A percentile compares a stretch with the other conserved stretches of the same genome.
phyloP scores from a whole-genome alignment of 306 rosid genomes.

The Glycine tomentella region DNA sequence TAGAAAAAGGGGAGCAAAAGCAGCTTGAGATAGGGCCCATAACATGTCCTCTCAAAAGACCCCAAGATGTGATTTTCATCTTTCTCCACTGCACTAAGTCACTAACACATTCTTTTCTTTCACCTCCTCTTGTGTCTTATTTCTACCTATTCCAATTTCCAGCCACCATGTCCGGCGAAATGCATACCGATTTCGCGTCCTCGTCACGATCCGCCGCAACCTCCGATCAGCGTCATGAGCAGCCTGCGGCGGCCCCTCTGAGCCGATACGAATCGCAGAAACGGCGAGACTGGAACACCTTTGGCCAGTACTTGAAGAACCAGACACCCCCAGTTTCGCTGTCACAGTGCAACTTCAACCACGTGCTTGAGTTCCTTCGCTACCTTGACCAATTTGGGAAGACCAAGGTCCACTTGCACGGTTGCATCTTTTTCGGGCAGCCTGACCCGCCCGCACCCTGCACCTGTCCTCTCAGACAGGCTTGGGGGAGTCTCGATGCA shows the following conservation, averaged over 20 bases:
- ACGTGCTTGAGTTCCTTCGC: constrained; percentile 84
- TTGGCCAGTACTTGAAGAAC: constrained; percentile 80
- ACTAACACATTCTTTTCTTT: constrained; percentile 53
- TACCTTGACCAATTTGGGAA: constrained; percentile 93
- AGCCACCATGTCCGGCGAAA: constrained; percentile 55
- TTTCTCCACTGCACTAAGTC: constrained; percentile 75
- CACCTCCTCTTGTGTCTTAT: neutral
- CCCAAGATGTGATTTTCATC: constrained; percentile 78
- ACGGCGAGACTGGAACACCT: constrained; percentile 92
- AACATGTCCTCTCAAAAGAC: constrained; percentile 79
- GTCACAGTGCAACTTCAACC: constrained; percentile 80
- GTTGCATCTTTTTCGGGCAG: constrained; percentile 87
- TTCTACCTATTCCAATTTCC: neutral
- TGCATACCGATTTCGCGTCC: constrained; percentile 54
- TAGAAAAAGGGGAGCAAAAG: constrained; percentile 60
- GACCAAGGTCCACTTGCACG: constrained; percentile 86
- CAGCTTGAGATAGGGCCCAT: constrained; percentile 71
- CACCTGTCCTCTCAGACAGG: constrained; percentile 85
- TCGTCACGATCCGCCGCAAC: constrained; percentile 27
- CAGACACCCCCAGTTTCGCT: constrained; percentile 73
- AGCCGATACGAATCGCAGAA: constrained; percentile 93
- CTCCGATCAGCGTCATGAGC: constrained; percentile 38
- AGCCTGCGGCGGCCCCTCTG: constrained; percentile 49
- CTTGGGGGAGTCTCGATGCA: constrained; percentile 96
- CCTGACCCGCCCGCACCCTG: constrained; percentile 96